Base-by-base conservation (phyloP, 257 asterid genomes). In the Gentiana dahurica region DNA sequence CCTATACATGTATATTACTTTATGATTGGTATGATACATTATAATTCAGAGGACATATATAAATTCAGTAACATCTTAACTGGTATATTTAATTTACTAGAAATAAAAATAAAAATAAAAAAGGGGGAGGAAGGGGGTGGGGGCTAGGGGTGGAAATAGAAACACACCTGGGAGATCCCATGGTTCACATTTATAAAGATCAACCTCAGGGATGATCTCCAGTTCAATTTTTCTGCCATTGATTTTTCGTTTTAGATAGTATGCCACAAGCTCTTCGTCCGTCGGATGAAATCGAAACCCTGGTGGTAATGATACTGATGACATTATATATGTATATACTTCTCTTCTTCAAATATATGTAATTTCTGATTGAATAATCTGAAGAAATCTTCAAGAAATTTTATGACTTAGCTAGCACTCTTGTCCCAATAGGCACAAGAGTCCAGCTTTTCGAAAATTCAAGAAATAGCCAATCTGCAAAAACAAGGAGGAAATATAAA, bases 271-370 rank as follows among this genome's bases (percentile, higher is more conserved):
- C 71, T 92, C 99, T 50, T 88, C 99, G 5, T 92, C 99, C 1
- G 99, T 92, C 8, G 99, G 99, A 68, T 91, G 98, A 61, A 91
- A 91, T n/a, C 98, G 75, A 58, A 91, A 91, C 12, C 98, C 98
- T 0, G 97, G 99, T 15, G 99, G 99, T 79, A 92, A 66, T 44
- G 99, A 88, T 64, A 92, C 91, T 5, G 97, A 95, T 34, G 99
- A 76, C 99, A 92, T 88, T 12, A 51, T 9, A 35, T 61, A 10
- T 32, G 8, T 41, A 57, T 48, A 55, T 43, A 49, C 68, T 62
- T 55, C 55, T 2, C 24, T 54, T 36, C 4, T 11, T 8, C 46
- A 41, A 41, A 7, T 41, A 1, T 3, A 41, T 41, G 8, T 39
- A 8, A 39, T 8, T 39, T 39, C 48, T 39, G 46, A 5, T 5